Evolutionary conservation across 78 protist species (phyloP), one percentile per base, ranked within the genome.

Genomic region (Dictyostelium purpureum): DNA sequence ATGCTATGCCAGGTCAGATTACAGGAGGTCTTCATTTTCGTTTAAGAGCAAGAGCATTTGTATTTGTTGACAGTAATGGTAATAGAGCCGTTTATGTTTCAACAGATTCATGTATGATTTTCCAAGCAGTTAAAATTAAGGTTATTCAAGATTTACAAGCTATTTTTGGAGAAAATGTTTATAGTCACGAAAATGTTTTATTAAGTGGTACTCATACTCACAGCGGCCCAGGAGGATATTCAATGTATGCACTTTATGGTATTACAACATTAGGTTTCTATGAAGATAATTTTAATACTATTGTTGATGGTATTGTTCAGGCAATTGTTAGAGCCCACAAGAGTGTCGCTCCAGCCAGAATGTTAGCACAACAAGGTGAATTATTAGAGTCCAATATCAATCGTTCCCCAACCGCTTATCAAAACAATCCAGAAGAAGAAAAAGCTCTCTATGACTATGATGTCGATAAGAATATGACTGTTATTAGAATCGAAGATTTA

Each of bases 201-300:
- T 33, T 96, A 26, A 57, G 90, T 52, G 97, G 96, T 54, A 80
- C 67, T 57, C 97, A 96, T 74, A 93, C 97, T 35, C 97, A 96
- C 77, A 74, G 95, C 14, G 96, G 96, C 5, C 95, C 96, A n/a
- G 97, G 88, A 6, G 97, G 96, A 33, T 96, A 79, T 42, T 83
- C 92, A 11, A 59, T 69, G 79, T 96, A 88, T 56, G 73, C 94
- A 26, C 37, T 96, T 31, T 96, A 91, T 87, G 87, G 95, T 59
- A 74, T 96, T 42, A 88, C 96, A 40, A 54, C 95, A 26, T 57
- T 74, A 2, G 97, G 97, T 59, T 93, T 93, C 88, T 85, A 76
- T 45, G 43, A 79, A 75, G 79, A 91, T 18, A 80, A 63, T 67
- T 83, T 93, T 57, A 94, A 93, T 54, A 76, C 94, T 1, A 67